Evolutionary conservation across 2,329 filamentous ascomycete species (phyloP).

Genomic region (Parascedosporium putredinis): DNA sequence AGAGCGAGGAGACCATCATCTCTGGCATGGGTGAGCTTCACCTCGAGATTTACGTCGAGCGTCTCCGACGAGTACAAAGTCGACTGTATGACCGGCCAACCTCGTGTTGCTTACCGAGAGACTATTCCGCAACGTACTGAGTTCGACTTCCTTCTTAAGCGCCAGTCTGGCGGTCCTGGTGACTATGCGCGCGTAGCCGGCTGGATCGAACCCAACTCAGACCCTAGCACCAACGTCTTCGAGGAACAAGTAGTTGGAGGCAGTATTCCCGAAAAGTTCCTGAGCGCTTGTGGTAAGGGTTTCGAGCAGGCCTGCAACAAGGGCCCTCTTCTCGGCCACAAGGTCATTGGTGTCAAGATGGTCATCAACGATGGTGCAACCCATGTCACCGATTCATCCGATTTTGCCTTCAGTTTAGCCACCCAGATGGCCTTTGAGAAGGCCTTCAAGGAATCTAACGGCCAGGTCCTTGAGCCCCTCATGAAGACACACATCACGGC

Average conservation of each 20-base stretch:
- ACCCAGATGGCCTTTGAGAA: conserved; percentile 96
- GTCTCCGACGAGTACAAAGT: conserved; percentile 95
- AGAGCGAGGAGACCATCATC: conserved; percentile 95
- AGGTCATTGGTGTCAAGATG: conserved; percentile 82
- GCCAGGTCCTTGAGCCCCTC: conserved; percentile 81
- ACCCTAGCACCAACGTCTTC: conserved; percentile 67
- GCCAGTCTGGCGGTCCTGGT: conserved; percentile 90
- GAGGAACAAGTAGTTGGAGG: conserved; percentile 82
- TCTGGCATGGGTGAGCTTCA: conserved; percentile 97
- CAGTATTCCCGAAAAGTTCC: conserved; percentile 88
- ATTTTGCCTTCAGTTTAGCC: conserved; percentile 90
- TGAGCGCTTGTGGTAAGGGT: conserved; percentile 90
- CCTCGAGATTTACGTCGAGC: conserved; percentile 94
- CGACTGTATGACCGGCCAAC: conserved; percentile 90
- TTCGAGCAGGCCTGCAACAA: conserved; percentile 75
- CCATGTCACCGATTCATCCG: conserved; percentile 94
- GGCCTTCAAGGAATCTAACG: conserved; percentile 70
- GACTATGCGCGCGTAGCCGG: conserved; percentile 91
- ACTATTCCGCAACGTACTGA: conserved; percentile 71
- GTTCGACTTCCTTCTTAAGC: conserved; percentile 90
- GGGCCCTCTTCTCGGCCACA: conserved; percentile 86
- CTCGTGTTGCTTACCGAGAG: conserved; percentile 94
- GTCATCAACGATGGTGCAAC: conserved; percentile 92
- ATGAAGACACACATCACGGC: conserved; percentile 98
- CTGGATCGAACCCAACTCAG: conserved; percentile 76